These are phyloP conservation scores for Strigomonas galati DNA, from an alignment of 208 protist genomes.

Conservation along the genomic window DNA sequence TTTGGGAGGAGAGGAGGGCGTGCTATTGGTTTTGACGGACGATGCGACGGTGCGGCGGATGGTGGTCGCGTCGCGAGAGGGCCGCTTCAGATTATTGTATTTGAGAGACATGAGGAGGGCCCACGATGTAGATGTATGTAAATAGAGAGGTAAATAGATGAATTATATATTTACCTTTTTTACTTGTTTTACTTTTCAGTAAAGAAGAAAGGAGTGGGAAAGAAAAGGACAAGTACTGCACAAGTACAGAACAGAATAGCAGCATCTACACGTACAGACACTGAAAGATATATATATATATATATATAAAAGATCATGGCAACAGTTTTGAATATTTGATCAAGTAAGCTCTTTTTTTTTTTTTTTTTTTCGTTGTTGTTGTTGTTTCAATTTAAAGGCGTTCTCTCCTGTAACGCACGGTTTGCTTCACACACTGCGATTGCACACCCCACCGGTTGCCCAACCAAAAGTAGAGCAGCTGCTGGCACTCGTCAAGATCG, in stretches of 20 bases:
- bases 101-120: constrained; percentile 8
- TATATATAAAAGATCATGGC: too few species aligned
- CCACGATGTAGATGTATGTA: constrained; percentile 2
- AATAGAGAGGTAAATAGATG: too few species aligned
- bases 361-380: too few species aligned
- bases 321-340: not conserved
- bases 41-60: constrained; percentile 19
- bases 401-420: not conserved
- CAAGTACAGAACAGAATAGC: constrained; percentile 5
- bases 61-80: constrained; percentile 23
- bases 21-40: not conserved
- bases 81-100: constrained; percentile 16
- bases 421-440: not conserved
- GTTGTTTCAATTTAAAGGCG: too few species aligned
- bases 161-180: not conserved
- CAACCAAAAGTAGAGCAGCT: constrained; percentile 57
- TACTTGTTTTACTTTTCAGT: constrained; percentile 1
- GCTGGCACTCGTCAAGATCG: constrained; percentile 21
- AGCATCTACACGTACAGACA: not conserved
- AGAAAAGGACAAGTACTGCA: not conserved
- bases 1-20: not conserved
- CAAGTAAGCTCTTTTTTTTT: too few species aligned
- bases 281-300: not conserved
- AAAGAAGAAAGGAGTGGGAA: not conserved
- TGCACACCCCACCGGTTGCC: constrained; percentile 40